Base-by-base conservation (phyloP, 306 rosid genomes). In the Gynostemma pentaphyllum region DNA sequence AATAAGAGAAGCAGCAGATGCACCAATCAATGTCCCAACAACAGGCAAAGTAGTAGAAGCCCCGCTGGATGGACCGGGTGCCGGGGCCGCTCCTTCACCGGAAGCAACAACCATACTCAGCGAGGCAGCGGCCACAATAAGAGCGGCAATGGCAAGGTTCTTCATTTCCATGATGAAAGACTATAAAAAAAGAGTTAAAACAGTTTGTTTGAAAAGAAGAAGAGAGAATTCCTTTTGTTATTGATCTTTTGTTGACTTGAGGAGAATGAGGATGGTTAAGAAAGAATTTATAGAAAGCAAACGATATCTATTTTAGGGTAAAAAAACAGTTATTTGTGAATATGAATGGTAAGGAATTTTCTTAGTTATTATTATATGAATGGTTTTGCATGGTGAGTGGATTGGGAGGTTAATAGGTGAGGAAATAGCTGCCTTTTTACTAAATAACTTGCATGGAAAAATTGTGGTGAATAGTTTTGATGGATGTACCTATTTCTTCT, bases 21-120 rank as follows among this genome's bases (percentile, higher is more conserved):
- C 87, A 56, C 94, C 85, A 13, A 78, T 69, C 77, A 82, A 62
- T 23, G 82, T 75, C 4, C 88, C 86, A 49, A 76, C 70, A 9
- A 64, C 71, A 1, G 79, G 82, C 68, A 83, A 60, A 64, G 77
- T 40, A 12, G 79, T 12, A 0, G 66, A 40, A 1, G 36, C 49
- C 4, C 4, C 36, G 66, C 66, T 61, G 22, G 66, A 22, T 4
- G 66, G 66, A 29, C 66, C 66, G 14, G 66, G 66, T 7, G 66
- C 66, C 0, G 66, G 49, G 21, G 66, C 3, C 1, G 49, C 22
- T 2, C 1, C 66, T 40, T 23, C 66, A 1, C 6, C 0, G 0
- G 66, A 0, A 4, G 66, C 66, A 34, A 61, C 22, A 39, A 40
- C 66, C 23, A 61, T 61, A 49, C 6, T 40, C 49, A 61, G 7